Percentiles rank a stretch among this genome's conserved stretches.
Evolutionary conservation across 2,329 filamentous ascomycete species (phyloP).

Genomic region (Fusarium graminum): DNA sequence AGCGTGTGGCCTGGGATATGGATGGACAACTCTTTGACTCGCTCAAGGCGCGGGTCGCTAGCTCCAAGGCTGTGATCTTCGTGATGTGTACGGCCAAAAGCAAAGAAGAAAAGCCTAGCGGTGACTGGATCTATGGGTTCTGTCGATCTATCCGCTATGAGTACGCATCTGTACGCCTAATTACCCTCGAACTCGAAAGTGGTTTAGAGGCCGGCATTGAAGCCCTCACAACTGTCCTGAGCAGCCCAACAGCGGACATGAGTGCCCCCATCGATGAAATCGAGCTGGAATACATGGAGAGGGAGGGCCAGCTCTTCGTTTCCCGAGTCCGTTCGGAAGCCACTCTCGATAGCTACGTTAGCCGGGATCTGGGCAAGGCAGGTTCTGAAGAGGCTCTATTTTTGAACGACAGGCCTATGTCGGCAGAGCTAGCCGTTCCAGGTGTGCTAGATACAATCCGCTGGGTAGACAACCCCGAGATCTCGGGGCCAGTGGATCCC

Average conservation of each 20-base stretch:
- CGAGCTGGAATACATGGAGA: background rate
- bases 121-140: background rate
- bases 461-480: slow-evolving; percentile 7
- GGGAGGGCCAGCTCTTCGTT: background rate
- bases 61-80: background rate
- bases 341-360: background rate
- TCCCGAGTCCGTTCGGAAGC: background rate
- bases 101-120: background rate
- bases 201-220: background rate
- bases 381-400: background rate
- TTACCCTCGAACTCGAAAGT: background rate
- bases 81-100: background rate
- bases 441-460: slow-evolving; percentile 14
- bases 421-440: slow-evolving; percentile 10
- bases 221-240: background rate
- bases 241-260: background rate
- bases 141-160: background rate
- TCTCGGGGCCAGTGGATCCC: slow-evolving; percentile 1
- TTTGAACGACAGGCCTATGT: background rate
- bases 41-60: slow-evolving; percentile 6
- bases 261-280: background rate
- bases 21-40: slow-evolving; percentile 6
- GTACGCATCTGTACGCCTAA: background rate
- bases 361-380: background rate
- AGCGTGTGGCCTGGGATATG: slow-evolving; percentile 5